phyloP scores from a whole-genome alignment of 257 asterid genomes.

The Verbascum thapsus region DNA sequence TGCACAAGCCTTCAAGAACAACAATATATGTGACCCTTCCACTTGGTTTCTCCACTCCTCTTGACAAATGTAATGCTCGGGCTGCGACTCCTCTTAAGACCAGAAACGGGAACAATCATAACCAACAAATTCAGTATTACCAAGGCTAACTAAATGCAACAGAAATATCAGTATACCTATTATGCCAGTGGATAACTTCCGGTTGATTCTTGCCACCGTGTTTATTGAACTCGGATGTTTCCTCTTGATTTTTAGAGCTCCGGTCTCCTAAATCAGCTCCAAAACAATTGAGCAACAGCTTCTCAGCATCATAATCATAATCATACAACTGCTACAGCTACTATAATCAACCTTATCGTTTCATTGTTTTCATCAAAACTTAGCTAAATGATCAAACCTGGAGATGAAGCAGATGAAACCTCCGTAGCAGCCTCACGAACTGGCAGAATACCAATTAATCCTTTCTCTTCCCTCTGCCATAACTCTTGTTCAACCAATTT shows the following conservation, averaged over 20 bases:
- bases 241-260: conserved; percentile 56
- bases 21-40: conserved; percentile 97
- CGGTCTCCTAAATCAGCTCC: conserved; percentile 51
- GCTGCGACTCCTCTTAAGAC: conserved; percentile 83
- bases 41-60: conserved; percentile 99
- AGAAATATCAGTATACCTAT: conserved; percentile 48
- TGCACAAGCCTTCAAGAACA: conserved; percentile 95
- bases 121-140: conserved; percentile 29
- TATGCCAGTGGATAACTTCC: conserved; percentile 94
- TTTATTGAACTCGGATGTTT: conserved; percentile 62
- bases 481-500: conserved; percentile 96
- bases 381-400: conserved; percentile 48
- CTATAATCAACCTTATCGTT: background rate
- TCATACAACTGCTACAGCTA: conserved; percentile 20
- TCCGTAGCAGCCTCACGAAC: conserved; percentile 87
- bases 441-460: conserved; percentile 90
- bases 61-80: conserved; percentile 93
- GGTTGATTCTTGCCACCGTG: conserved; percentile 73
- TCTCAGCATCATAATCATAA: conserved; percentile 9
- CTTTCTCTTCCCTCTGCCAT: conserved; percentile 99
- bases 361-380: background rate
- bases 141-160: conserved; percentile 23
- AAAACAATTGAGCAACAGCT: conserved; percentile 28
- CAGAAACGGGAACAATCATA: conserved; percentile 23
- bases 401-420: conserved; percentile 45